phyloP scores from a whole-genome alignment of 192 early-diverging fungal species.

The Linnemannia schmuckeri region DNA sequence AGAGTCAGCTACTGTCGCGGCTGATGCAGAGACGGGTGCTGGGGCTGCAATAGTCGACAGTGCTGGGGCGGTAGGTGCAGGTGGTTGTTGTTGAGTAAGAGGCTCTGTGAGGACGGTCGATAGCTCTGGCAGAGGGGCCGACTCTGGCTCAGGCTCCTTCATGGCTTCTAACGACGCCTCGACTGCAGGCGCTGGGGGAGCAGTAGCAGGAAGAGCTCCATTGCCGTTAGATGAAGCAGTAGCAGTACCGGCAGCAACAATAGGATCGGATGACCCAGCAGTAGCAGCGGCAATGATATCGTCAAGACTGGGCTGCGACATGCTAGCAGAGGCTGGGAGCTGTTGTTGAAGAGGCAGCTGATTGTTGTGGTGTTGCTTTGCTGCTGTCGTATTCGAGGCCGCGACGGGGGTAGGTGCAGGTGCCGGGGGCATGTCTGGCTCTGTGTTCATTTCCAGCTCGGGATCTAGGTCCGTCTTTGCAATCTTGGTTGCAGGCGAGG shows the following conservation, averaged over 20 bases:
- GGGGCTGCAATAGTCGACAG: constrained; percentile 15
- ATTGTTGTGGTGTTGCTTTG: background rate
- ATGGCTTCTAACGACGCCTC: constrained; percentile 8
- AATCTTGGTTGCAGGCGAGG: background rate
- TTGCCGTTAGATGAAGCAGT: background rate
- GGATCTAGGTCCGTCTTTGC: constrained; percentile 13
- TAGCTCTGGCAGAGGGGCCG: background rate
- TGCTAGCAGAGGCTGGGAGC: background rate
- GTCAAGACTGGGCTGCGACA: background rate
- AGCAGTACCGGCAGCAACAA: background rate
- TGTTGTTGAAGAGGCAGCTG: background rate
- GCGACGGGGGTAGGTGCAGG: constrained; percentile 19
- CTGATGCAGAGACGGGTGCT: background rate
- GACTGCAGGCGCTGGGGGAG: background rate
- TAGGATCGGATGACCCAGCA: background rate
- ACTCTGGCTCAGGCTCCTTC: constrained; percentile 12
- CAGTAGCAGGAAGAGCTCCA: background rate
- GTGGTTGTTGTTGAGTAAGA: background rate
- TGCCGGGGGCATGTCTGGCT: background rate
- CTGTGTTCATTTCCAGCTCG: constrained; percentile 6
- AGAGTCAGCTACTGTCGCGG: background rate
- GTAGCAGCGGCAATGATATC: constrained; percentile 6
- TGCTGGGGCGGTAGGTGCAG: constrained; percentile 14
- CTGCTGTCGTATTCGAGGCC: background rate
- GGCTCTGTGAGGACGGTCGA: constrained; percentile 3